Evolutionary conservation across 2,329 filamentous ascomycete species (phyloP), one percentile per base, ranked within the genome.

Genomic region (Fusarium cyanostomum): DNA sequence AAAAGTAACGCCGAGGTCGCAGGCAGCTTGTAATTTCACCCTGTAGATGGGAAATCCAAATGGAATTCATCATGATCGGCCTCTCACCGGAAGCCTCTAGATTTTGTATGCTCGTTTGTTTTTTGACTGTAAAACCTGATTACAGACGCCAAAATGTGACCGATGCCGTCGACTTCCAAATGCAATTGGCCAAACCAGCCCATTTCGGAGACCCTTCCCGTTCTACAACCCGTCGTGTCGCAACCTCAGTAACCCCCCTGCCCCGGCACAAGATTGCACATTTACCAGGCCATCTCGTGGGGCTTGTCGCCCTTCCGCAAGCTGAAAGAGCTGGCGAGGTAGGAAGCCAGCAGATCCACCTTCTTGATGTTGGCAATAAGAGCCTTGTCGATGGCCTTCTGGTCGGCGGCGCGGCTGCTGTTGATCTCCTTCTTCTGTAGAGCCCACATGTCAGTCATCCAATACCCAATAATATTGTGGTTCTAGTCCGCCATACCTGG

Each of bases 271-370:
- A 66, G 62, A 66, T 73, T 72, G 71, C 65, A 68, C 71, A 66
- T 88, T 84, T 97, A 99, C 89, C 94, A 99, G 85, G 92, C 92
- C 95, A 99, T 98, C 89, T 96, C 92, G 86, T 99, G 95, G 84
- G 95, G 95, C 90, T 94, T 94, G 88, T 99, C 94, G 79, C 95
- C 95, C 87, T 94, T 97, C 85, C 94, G 92, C 83, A 99, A 90
- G 89, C 92, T 96, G 92, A 99, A 99, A 80, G 90, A 92, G 82
- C 90, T 92, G 79, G 87, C 87, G 75, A 99, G 92, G 89, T 99
- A 99, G 85, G 90, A 92, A 80, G 89, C 83, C 75, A 99, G 91
- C 83, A 94, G 86, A 74, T 93, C 91, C 82, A 96, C 93, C 90
- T 98, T 97, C 92, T 98, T 98, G 87, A 99, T 95, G 83, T 85